Conservation (phyloP, 148 eudicot species). For the Vaccinium corymbosum region DNA sequence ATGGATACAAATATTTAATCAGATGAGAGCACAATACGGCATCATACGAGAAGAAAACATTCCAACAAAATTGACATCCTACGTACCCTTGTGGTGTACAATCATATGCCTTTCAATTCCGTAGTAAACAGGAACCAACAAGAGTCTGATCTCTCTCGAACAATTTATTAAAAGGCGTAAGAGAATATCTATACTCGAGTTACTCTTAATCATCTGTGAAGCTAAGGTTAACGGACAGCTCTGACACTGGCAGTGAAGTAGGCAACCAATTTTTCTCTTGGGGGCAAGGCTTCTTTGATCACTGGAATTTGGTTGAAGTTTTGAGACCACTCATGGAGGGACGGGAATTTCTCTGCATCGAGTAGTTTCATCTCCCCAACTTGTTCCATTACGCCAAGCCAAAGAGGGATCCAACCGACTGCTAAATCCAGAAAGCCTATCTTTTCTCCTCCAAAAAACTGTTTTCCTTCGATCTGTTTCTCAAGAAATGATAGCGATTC, state of each 20-base stretch:
- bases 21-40: too few relatives aligned
- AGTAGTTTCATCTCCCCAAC: constrained; percentile 23
- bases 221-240: too few relatives aligned
- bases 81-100: too few relatives aligned
- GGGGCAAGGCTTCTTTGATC: constrained; percentile 22
- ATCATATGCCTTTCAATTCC: too few relatives aligned
- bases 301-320: constrained; percentile 13
- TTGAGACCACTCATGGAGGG: constrained; percentile 25
- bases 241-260: constrained; percentile 1
- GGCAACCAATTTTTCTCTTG: constrained; percentile 15
- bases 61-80: too few relatives aligned
- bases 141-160: too few relatives aligned
- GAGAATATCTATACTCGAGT: too few relatives aligned
- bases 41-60: too few relatives aligned
- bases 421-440: constrained; percentile 25
- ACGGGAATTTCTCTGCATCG: constrained; percentile 21
- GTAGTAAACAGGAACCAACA: too few relatives aligned
- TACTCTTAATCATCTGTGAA: too few relatives aligned
- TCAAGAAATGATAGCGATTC: not conserved
- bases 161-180: too few relatives aligned
- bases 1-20: too few relatives aligned
- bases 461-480: constrained; percentile 7
- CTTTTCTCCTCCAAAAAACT: constrained; percentile 10
- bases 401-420: not conserved
- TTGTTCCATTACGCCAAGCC: constrained; percentile 26